A percentile compares a stretch with the other conserved stretches of the same genome.
Evolutionary conservation across 495 filamentous ascomycete genomes (phyloP).

Genomic region (Pseudevernia furfuracea): DNA sequence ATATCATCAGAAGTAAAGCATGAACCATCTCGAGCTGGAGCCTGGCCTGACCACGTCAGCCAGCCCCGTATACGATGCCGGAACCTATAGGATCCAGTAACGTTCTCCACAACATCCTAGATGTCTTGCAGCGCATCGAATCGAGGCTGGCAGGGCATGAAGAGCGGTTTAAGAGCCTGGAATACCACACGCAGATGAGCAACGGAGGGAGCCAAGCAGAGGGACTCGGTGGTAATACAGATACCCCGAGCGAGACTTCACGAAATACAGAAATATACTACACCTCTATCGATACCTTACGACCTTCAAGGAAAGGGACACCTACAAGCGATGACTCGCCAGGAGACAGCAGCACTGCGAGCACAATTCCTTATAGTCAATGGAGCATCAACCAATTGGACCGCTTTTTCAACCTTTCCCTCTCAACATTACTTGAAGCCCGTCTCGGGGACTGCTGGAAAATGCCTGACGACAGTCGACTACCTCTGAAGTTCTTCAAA

Average conservation of each 20-base stretch:
- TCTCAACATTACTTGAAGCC: constrained; percentile 12
- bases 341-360: constrained; percentile 3
- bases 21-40: background rate
- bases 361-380: constrained; percentile 19
- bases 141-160: constrained; percentile 22
- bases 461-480: constrained; percentile 24
- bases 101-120: constrained; percentile 19
- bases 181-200: constrained; percentile 9
- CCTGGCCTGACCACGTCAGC: background rate
- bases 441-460: constrained; percentile 22
- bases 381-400: constrained; percentile 22
- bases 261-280: background rate
- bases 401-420: constrained; percentile 15
- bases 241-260: constrained; percentile 4
- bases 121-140: constrained; percentile 24
- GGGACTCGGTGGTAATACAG: background rate
- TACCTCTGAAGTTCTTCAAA: constrained; percentile 24
- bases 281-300: background rate
- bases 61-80: constrained; percentile 1
- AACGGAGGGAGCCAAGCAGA: constrained; percentile 4
- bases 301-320: constrained; percentile 12
- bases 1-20: background rate
- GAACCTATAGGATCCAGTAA: background rate
- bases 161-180: constrained; percentile 17
- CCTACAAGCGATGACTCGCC: constrained; percentile 1